Conservation (phyloP, 2,329 filamentous ascomycete genomes). For the Diaporthe capsici region DNA sequence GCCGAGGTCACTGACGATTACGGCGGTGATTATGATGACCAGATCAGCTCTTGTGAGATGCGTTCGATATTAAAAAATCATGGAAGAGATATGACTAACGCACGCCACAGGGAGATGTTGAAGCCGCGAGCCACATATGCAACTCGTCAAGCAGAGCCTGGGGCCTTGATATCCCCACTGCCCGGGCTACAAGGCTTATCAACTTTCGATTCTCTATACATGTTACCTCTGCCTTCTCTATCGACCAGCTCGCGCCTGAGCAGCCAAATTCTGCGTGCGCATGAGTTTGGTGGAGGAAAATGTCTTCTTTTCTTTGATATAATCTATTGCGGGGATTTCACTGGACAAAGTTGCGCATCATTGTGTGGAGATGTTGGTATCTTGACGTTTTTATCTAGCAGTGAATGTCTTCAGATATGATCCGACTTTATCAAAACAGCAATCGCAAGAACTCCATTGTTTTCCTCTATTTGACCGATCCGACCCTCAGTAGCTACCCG, state of each 20-base stretch:
- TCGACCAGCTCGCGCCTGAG: not conserved
- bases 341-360: not conserved
- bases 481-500: no score
- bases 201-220: no score
- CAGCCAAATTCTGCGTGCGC: not conserved
- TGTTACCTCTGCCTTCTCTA: no score
- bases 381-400: not conserved
- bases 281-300: no score
- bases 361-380: not conserved
- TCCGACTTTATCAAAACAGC: not conserved
- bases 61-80: accelerated
- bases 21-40: conserved; percentile 11
- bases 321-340: not conserved
- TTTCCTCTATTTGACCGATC: not conserved
- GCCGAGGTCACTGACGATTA: not conserved
- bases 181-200: accelerated
- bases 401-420: not conserved
- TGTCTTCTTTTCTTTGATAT: no score
- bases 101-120: conserved; percentile 1
- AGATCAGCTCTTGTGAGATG: conserved; percentile 16
- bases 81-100: not conserved
- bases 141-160: not conserved
- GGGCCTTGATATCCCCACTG: no score
- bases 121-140: not conserved
- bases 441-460: not conserved